A percentile compares a stretch with the other conserved stretches of the same genome.
Conservation (phyloP, 78 protist genomes). For the Dictyostelium capitatum region DNA sequence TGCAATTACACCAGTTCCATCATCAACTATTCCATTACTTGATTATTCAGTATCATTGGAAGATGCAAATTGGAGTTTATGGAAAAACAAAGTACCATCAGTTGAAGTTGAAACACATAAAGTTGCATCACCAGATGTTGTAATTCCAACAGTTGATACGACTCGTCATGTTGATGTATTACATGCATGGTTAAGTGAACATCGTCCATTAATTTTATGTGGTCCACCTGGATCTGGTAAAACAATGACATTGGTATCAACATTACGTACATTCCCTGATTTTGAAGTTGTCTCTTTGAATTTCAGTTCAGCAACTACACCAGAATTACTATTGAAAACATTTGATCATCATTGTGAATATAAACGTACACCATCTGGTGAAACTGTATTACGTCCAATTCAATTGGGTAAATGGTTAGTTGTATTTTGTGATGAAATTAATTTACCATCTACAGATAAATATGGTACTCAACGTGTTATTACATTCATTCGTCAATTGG, state of each 20-base stretch:
- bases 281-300: conserved; percentile 93
- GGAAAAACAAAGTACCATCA: conserved; percentile 90
- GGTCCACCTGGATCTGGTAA: conserved; percentile 99
- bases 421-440: conserved; percentile 98
- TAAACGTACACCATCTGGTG: conserved; percentile 89
- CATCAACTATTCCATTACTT: conserved; percentile 77
- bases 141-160: conserved; percentile 98
- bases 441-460: conserved; percentile 96
- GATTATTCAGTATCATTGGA: conserved; percentile 90
- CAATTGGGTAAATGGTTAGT: conserved; percentile 93
- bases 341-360: conserved; percentile 92
- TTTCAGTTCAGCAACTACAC: conserved; percentile 95
- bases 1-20: conserved; percentile 77
- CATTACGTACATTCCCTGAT: conserved; percentile 89
- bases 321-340: conserved; percentile 91
- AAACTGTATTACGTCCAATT: conserved; percentile 82
- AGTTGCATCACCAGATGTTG: conserved; percentile 94
- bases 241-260: conserved; percentile 96
- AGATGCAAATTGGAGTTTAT: conserved; percentile 92
- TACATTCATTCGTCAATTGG: conserved; percentile 96
- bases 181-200: conserved; percentile 92
- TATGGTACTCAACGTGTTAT: conserved; percentile 98
- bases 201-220: conserved; percentile 95
- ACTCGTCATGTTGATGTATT: conserved; percentile 96
- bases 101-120: conserved; percentile 90